phyloP scores from a whole-genome alignment of 2,329 filamentous ascomycete genomes.

The Ophiostoma perfectum region DNA sequence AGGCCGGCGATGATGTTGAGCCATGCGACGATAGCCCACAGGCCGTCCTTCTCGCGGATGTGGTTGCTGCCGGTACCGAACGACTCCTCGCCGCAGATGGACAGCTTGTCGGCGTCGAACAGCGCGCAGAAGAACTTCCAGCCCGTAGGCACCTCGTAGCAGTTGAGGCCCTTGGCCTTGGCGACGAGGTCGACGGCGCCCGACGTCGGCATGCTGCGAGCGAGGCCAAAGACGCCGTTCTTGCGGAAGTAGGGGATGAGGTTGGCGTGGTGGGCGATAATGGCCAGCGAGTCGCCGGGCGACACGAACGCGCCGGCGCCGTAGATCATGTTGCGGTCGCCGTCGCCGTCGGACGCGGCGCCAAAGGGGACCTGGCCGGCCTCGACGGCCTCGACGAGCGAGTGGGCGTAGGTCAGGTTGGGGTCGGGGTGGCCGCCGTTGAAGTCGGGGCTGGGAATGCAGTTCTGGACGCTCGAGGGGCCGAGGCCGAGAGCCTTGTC shows the following conservation, averaged over 20 bases:
- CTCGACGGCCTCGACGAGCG: conserved; percentile 88
- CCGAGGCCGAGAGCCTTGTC: conserved; percentile 84
- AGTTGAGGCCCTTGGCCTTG: conserved; percentile 83
- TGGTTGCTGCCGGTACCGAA: conserved; percentile 98
- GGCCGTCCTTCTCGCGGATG: conserved; percentile 96
- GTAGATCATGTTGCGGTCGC: conserved; percentile 99
- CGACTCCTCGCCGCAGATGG: conserved; percentile 96
- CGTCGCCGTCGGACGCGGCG: conserved; percentile 92
- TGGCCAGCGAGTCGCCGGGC: conserved; percentile 92
- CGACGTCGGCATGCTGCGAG: conserved; percentile 95
- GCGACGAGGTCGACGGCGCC: conserved; percentile 93
- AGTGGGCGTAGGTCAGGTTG: conserved; percentile 94
- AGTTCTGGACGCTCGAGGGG: conserved; percentile 73
- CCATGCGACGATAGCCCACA: conserved; percentile 97
- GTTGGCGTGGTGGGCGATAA: conserved; percentile 94
- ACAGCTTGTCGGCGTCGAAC: conserved; percentile 91
- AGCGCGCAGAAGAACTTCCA: conserved; percentile 99
- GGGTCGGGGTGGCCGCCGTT: conserved; percentile 96
- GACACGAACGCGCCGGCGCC: conserved; percentile 95
- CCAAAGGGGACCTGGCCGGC: conserved; percentile 90
- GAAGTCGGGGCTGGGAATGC: conserved; percentile 86
- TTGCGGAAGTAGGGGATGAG: conserved; percentile 98
- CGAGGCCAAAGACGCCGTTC: conserved; percentile 90
- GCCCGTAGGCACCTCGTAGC: conserved; percentile 95
- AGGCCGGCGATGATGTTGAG: conserved; percentile 97